phyloP scores from a whole-genome alignment of 1,284 basidiomycete genomes.

The Lentinula novae-zelandiae region DNA sequence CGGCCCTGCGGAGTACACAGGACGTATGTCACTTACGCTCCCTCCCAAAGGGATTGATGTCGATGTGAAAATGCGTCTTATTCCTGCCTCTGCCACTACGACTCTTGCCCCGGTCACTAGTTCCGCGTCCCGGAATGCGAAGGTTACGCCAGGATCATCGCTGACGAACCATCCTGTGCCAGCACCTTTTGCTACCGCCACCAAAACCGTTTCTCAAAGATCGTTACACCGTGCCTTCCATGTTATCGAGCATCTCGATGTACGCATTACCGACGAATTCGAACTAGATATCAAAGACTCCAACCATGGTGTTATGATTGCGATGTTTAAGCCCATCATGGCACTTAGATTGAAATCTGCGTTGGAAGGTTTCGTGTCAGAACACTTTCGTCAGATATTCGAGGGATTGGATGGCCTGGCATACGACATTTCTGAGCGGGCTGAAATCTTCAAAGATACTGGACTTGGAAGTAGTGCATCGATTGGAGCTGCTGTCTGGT shows the following conservation, averaged over 20 bases:
- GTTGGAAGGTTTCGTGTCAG: slow-evolving; percentile 50
- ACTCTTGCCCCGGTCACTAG: slow-evolving; percentile 9
- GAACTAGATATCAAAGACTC: slow-evolving; percentile 49
- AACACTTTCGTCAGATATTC: slow-evolving; percentile 46
- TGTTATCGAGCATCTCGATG: slow-evolving; percentile 49
- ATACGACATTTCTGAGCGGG: slow-evolving; percentile 52
- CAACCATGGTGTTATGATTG: slow-evolving; percentile 57
- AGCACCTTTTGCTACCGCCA: background rate
- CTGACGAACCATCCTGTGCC: slow-evolving; percentile 7
- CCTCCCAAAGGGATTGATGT: slow-evolving; percentile 64
- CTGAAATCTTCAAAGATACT: slow-evolving; percentile 60
- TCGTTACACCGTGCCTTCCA: slow-evolving; percentile 46
- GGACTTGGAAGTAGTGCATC: slow-evolving; percentile 47
- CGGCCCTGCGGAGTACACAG: slow-evolving; percentile 53
- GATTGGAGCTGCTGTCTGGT: slow-evolving; percentile 57
- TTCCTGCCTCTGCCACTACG: slow-evolving; percentile 41
- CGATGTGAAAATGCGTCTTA: slow-evolving; percentile 59
- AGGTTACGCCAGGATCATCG: slow-evolving; percentile 21
- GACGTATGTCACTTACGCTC: slow-evolving; percentile 55
- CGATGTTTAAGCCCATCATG: slow-evolving; percentile 60
- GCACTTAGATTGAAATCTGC: slow-evolving; percentile 50
- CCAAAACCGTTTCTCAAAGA: slow-evolving; percentile 31
- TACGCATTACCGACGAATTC: slow-evolving; percentile 50
- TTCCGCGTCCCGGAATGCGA: slow-evolving; percentile 1
- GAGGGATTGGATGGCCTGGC: slow-evolving; percentile 50